These are phyloP conservation scores for Wickerhamiella galacta DNA, from an alignment of 805 yeast genomes.

Conservation along the genomic window DNA sequence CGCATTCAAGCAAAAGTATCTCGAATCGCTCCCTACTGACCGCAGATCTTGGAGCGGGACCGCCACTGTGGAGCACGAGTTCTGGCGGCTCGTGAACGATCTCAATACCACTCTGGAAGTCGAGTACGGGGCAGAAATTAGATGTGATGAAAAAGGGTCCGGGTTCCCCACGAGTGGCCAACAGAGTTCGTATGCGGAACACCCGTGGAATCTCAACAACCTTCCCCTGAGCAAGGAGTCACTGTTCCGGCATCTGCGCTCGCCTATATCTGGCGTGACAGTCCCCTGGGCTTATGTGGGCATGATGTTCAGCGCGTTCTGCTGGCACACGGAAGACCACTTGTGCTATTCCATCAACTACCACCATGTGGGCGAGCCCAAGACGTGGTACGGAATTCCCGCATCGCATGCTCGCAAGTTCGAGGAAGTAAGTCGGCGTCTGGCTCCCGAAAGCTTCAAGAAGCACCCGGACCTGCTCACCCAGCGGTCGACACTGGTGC, in stretches of 20 bases:
- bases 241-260: constrained; percentile 19
- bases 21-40: too few relatives aligned
- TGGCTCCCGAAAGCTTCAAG: constrained; percentile 67
- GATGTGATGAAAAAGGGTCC: constrained; percentile 23
- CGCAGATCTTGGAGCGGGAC: too few relatives aligned
- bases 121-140: constrained; percentile 27
- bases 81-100: constrained; percentile 23
- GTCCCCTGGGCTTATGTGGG: constrained; percentile 92
- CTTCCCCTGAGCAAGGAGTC: constrained; percentile 22
- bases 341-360: constrained; percentile 82
- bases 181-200: constrained; percentile 19
- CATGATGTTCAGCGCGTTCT: constrained; percentile 73
- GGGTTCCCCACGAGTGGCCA: constrained; percentile 21
- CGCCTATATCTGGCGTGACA: constrained; percentile 70
- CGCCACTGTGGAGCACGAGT: constrained; percentile 22
- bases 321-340: constrained; percentile 96
- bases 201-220: constrained; percentile 25
- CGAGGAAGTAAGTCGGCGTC: constrained; percentile 40
- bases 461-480: constrained; percentile 80
- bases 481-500: constrained; percentile 64
- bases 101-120: constrained; percentile 19
- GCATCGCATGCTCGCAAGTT: constrained; percentile 44
- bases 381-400: constrained; percentile 90
- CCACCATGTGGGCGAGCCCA: constrained; percentile 77
- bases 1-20: constrained; percentile 31